Base-by-base conservation (phyloP, 495 filamentous ascomycete species). In the Penicillium herquei region DNA sequence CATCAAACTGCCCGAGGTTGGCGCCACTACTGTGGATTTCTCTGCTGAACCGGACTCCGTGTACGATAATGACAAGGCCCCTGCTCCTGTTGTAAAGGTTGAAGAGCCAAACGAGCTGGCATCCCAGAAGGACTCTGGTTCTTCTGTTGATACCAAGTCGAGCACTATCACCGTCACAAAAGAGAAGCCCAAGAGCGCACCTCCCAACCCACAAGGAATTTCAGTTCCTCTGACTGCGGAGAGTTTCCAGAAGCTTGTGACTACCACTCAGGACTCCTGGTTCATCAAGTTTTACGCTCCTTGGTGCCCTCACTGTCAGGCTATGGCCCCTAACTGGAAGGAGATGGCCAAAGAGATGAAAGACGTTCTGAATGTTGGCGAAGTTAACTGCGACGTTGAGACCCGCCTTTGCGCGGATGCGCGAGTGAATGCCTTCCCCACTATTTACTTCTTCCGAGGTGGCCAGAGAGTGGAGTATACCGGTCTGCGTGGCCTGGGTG, bases 221-320 rank as follows among this genome's bases (percentile, higher is more conserved):
- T 95, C 91, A 12, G 76, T 88, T 11, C 74, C 86, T 9, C 82
- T 98, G 16, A 88, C 85, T 16, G 86, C 89, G 18, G 93, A 98
- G 66, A 87, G 76, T 56, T 98, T 98, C 77, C 87, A 93, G 67
- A 87, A 82, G 49, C 74, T 84, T 31, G 92, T 98, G 21, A 96
- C 91, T 4, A 88, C 85, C 65, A 90, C 92, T 0, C 84, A 88
- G 42, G 92, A 98, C 43, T 87, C 92, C 13, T 98, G 94, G 94
- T 96, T 98, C 64, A 85, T 98, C 72, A 98, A 98, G 68, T 98
- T 98, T 69, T 98, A 96, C 70, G 92, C 90, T 26, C 94, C 94
- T 1, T 98, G 94, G 94, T 98, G 94, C 68, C 83, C 83, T 54
- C 94, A 98, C 70, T 98, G 94, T 70, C 88, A 96, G 68, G 89